phyloP scores from a whole-genome alignment of 495 filamentous ascomycete species.

The Aspergillus asperescens region DNA sequence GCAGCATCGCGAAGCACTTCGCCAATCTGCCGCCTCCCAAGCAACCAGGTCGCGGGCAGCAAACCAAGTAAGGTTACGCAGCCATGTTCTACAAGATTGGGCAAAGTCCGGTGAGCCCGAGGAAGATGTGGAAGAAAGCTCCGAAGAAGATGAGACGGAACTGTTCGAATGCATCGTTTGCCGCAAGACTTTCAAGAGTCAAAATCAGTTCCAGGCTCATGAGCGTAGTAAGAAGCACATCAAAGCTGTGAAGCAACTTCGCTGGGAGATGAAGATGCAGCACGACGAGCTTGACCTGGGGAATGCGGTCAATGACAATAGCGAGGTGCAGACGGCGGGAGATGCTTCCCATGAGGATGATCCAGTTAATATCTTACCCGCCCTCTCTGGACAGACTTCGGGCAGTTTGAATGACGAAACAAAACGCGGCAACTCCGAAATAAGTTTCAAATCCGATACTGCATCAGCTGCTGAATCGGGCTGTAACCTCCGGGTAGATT shows the following conservation, averaged over 20 bases:
- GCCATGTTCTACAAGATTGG: slow-evolving; percentile 73
- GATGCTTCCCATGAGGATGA: neutral
- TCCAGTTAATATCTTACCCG: neutral
- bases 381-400: neutral
- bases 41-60: slow-evolving; percentile 77
- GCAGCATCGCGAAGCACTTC: slow-evolving; percentile 71
- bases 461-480: neutral
- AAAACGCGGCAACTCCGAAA: neutral
- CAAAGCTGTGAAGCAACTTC: slow-evolving; percentile 75
- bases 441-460: neutral
- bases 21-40: slow-evolving; percentile 75
- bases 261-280: slow-evolving; percentile 76
- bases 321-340: neutral
- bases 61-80: slow-evolving; percentile 66
- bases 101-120: slow-evolving; percentile 51
- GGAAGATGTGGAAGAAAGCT: slow-evolving; percentile 56
- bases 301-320: neutral
- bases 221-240: slow-evolving; percentile 94
- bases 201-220: slow-evolving; percentile 87
- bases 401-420: neutral
- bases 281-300: slow-evolving; percentile 44
- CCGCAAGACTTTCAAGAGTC: slow-evolving; percentile 87
- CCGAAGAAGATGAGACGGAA: slow-evolving; percentile 47
- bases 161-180: slow-evolving; percentile 87
- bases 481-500: neutral